Evolutionary conservation across 2,329 filamentous ascomycete genomes (phyloP), one percentile per base, ranked within the genome.

Genomic region (Trichoderma arundinaceum): DNA sequence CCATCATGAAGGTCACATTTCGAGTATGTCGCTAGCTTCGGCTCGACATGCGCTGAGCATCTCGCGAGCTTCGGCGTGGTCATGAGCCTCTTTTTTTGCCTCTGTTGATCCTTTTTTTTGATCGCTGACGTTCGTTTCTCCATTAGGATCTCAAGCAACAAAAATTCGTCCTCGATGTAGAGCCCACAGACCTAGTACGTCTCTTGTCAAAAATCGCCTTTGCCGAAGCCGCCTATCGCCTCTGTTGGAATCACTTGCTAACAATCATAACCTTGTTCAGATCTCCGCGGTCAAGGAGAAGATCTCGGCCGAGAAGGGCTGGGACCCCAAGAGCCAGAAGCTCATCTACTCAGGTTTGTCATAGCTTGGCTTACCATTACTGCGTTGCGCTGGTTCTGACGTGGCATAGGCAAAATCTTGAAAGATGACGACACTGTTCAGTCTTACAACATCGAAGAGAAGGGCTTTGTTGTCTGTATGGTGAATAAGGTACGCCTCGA

Each of bases 391-490:
- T 71, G 73, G 59, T 41, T 66, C 68, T 75, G 66, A 73, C 70
- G n/a, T 66, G 28, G 32, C 33, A 65, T 73, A 97, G 94, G 95
- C 82, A 99, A 99, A 84, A 98, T 99, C 73, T 84, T 99, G 71
- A 94, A 97, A 81, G 94, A 99, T 90, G 92, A 93, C 68, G 95
- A 97, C 76, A 97, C 94, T 2, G 91, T 99, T 72, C 92, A 93
- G 79, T 94, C 92, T 46, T 98, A 98, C 84, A 97, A 92, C 81
- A 98, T 99, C 69, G 94, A 99, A 81, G 95, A 98, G 86, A 99
- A 98, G 85, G 95, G 95, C 43, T 99, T 98, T 78, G 93, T 99
- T 74, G 95, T 99, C 68, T 99, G 95, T 83, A 97, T 99, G 89
- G 90, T 96, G 73, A 92, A 92, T 77, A 98, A 98, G 91, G 94